These are phyloP conservation scores for Leccinum boreale DNA, from an alignment of 768 basidiomycete species.

Conservation along the genomic window DNA sequence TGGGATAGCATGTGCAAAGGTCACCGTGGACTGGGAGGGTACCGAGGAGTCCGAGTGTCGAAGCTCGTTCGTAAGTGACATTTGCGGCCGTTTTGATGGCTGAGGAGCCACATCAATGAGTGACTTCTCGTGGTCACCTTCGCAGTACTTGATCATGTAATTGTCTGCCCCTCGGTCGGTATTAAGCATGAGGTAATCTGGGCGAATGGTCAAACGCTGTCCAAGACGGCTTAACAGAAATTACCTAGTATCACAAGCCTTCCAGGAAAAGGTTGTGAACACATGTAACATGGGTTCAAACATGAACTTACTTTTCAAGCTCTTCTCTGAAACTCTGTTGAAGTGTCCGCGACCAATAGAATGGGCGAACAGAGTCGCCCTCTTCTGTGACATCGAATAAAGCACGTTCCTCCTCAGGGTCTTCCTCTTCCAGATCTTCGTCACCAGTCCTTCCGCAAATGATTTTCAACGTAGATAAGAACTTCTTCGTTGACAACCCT, in stretches of 20 bases:
- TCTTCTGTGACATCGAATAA: conserved; percentile 66
- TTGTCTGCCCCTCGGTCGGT: conserved; percentile 86
- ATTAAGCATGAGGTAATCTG: conserved; percentile 90
- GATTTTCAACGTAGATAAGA: conserved; percentile 65
- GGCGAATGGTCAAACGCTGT: background rate
- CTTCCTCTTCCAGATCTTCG: conserved; percentile 68
- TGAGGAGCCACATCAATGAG: conserved; percentile 79
- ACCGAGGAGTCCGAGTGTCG: conserved; percentile 43
- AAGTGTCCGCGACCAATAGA: conserved; percentile 78
- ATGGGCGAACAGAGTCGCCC: conserved; percentile 52
- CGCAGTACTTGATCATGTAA: conserved; percentile 91
- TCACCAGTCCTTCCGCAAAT: conserved; percentile 85
- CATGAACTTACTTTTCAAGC: conserved; percentile 68
- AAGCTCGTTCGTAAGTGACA: conserved; percentile 74
- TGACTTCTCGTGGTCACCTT: conserved; percentile 73
- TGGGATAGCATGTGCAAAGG: conserved; percentile 38
- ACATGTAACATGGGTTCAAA: conserved; percentile 1
- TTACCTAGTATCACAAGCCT: conserved; percentile 83
- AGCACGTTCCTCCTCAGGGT: conserved; percentile 70
- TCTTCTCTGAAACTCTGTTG: conserved; percentile 85
- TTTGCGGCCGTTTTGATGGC: conserved; percentile 58
- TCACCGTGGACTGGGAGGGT: conserved; percentile 38
- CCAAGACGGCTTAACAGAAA: background rate
- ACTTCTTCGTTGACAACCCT: conserved; percentile 63
- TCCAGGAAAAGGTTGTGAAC: conserved; percentile 7